Evolutionary conservation across 2,329 filamentous ascomycete species (phyloP).

Genomic region (Dothidotthia symphoricarpi): DNA sequence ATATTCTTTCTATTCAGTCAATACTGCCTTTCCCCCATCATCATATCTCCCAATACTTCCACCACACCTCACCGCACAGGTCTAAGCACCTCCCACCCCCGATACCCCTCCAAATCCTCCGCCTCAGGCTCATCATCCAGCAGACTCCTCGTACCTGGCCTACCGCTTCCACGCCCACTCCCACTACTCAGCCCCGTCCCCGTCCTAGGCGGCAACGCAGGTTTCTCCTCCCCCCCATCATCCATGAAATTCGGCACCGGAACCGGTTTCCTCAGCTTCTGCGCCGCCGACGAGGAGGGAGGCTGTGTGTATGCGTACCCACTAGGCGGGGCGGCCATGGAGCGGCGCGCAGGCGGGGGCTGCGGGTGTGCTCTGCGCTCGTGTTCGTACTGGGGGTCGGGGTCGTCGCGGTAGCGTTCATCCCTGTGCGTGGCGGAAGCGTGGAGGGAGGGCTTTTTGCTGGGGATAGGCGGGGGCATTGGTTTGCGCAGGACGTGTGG

Average conservation of each 20-base stretch:
- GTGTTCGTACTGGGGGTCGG: slow-evolving; percentile 6
- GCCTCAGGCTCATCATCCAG: slow-evolving; percentile 38
- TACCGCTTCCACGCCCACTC: slow-evolving; percentile 12
- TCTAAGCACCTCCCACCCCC: slow-evolving; percentile 42
- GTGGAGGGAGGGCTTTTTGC: slow-evolving; percentile 35
- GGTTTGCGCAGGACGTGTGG: slow-evolving; percentile 35
- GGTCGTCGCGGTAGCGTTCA: slow-evolving; percentile 25
- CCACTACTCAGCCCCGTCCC: slow-evolving; percentile 24
- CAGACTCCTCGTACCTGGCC: slow-evolving; percentile 24
- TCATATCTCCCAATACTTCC: too few species aligned
- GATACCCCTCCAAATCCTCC: slow-evolving; percentile 35
- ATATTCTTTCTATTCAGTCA: too few species aligned
- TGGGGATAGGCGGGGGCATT: slow-evolving; percentile 34
- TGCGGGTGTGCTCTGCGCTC: slow-evolving; percentile 3
- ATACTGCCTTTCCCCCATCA: too few species aligned
- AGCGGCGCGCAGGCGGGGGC: slow-evolving; percentile 23
- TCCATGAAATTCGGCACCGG: slow-evolving; percentile 20
- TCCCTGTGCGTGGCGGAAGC: slow-evolving; percentile 11
- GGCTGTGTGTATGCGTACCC: neutral
- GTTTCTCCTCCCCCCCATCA: slow-evolving; percentile 7
- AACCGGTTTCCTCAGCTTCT: slow-evolving; percentile 16
- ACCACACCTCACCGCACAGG: slow-evolving; percentile 30
- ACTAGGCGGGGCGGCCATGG: slow-evolving; percentile 25
- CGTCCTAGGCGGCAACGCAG: slow-evolving; percentile 35
- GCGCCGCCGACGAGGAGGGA: too few species aligned